Evolutionary conservation across 208 protist genomes (phyloP), one percentile per base, ranked within the genome.

Genomic region (Leishmania tropica): DNA sequence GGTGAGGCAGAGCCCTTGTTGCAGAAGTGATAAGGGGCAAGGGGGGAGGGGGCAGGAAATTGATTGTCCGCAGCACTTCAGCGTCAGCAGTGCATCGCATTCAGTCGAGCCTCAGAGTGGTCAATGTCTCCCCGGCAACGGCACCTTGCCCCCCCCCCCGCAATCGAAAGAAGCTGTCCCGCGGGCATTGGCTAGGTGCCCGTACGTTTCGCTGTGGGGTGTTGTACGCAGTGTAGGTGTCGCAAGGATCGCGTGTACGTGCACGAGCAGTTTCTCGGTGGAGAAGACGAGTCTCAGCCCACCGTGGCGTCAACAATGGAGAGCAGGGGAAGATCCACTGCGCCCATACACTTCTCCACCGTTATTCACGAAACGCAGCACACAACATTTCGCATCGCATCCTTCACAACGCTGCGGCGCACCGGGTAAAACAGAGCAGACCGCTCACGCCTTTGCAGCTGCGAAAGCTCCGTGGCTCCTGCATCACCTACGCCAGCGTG

Each of bases 151-250:
- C 54, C 21, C 72, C 72, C 56, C 35, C 58, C 54, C n/a, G 67
- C 56, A 65, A 48, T 58, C 71, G 72, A 85, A 47, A 8, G 31
- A 37, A 37, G 83, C 80, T 60, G 83, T 83, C 0, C 83, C 73
- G 47, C 87, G 84, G 19, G 85, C 88, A 47, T 80, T 75, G 45
- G 75, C 79, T 19, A 91, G 83, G 65, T 92, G 85, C 60, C 93
- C 90, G 78, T 87, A 85, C 54, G 56, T 79, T 51, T 85, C 85
- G 37, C 88, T 54, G 62, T 92, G 48, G 89, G 6, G 85, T 92
- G 76, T 92, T 93, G 78, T 89, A 89, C 31, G 89, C 75, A n/a
- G 92, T 75, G 28, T 92, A 87, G 58, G 80, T 85, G 72, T 93
- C 89, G 28, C 89, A 54, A 78, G 84, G 5, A 87, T 78, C 48